phyloP scores from a whole-genome alignment of 306 rosid genomes.

The Cucurbita ficifolia region DNA sequence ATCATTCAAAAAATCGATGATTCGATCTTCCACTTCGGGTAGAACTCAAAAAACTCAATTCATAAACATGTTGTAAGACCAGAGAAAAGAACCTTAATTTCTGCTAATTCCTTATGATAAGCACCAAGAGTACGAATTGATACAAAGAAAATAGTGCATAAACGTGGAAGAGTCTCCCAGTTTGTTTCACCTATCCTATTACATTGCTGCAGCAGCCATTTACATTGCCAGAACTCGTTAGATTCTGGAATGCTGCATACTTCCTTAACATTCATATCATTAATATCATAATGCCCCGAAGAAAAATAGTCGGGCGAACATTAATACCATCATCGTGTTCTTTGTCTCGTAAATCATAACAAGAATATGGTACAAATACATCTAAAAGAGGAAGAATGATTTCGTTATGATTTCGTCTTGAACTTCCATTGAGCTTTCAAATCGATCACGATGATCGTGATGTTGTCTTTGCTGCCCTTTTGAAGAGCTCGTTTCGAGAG shows the following conservation, averaged over 20 bases:
- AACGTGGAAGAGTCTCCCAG: conserved; percentile 17
- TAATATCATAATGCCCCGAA: conserved; percentile 37
- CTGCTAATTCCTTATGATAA: conserved; percentile 22
- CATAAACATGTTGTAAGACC: no score
- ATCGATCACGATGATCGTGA: conserved; percentile 67
- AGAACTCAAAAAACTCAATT: no score
- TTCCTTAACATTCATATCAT: conserved; percentile 34
- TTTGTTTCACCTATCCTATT: conserved; percentile 12
- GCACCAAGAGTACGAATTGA: conserved; percentile 25
- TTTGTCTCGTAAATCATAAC: conserved; percentile 5
- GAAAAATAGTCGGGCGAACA: conserved; percentile 57
- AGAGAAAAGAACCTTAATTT: conserved; percentile 3
- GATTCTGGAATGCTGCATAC: conserved; percentile 26
- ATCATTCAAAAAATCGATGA: no score
- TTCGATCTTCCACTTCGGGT: no score
- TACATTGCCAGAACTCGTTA: conserved; percentile 38
- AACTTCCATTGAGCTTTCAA: conserved; percentile 81
- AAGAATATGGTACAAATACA: conserved; percentile 22
- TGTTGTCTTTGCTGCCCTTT: conserved; percentile 84
- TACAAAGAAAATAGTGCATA: conserved; percentile 39
- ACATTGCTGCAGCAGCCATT: conserved; percentile 32
- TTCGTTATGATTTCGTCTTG: conserved; percentile 50
- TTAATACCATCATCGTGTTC: conserved; percentile 13
- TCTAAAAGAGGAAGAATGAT: not conserved
- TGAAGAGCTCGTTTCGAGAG: conserved; percentile 67